Base-by-base conservation (phyloP, 2,329 filamentous ascomycete species). In the Lecanicillium sp. region DNA sequence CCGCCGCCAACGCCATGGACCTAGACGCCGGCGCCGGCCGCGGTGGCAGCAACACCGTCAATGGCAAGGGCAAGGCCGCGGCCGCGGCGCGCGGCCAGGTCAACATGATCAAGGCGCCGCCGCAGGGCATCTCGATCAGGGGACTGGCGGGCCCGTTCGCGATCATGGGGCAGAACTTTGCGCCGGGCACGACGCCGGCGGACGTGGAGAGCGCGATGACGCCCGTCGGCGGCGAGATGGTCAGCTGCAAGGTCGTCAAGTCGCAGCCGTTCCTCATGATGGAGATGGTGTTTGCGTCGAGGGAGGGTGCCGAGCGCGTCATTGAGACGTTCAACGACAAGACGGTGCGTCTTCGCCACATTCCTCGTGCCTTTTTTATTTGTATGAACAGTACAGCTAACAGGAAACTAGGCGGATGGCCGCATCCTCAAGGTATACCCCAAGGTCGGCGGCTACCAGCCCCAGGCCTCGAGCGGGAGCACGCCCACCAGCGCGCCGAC, bases 131-230 rank as follows among this genome's bases (percentile, higher is more conserved):
- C 38, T 82, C 76, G 29, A 90, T 93, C 54, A 74, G 81, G 45
- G 87, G 87, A n/a, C 69, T 84, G 8, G 83, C 83, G 1, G 84
- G 86, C 0, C 86, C 86, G 1, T 87, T 79, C 57, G 77, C 79
- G 15, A 78, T 93, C 20, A 77, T 88, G 62, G 86, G 84, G 3
- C 84, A 87, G 65, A 93, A 93, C 70, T 89, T 93, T 62, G 87
- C 87, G 11, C 80, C 80, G 2, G 87, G 87, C 30, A 93, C 87
- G 1, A 90, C 87, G 6, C 84, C 84, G 2, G 86, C 84, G 24
- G 87, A 93, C 60, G 88, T 93, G 51, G 86, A 90, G 70, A 86
- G 83, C 57, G 87, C 87, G 49, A 83, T 93, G 80, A 78, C 75
- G n/a, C 81, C 81, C 0, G 70, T 87, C n/a, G 86, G 84, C 32